Evolutionary conservation across 345 rosid genomes (phyloP).

Genomic region (Trapa bicornis): DNA sequence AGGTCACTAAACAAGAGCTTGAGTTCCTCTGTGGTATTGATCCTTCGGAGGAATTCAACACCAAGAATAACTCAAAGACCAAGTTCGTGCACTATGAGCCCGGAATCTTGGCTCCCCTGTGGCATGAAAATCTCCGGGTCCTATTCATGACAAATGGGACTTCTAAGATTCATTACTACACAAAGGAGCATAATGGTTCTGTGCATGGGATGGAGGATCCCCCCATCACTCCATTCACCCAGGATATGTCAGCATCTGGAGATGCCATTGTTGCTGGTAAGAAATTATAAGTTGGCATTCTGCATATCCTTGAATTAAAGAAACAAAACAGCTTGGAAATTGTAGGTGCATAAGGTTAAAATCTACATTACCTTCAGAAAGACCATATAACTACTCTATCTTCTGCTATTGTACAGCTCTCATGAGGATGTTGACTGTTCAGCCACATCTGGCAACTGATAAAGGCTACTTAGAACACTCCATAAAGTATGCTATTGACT

Average conservation of each 20-base stretch:
- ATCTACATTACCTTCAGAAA: background rate
- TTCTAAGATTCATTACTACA: conserved; percentile 81
- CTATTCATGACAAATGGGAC: conserved; percentile 87
- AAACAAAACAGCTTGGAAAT: background rate
- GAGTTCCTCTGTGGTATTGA: conserved; percentile 71
- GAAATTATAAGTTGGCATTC: background rate
- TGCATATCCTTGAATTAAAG: background rate
- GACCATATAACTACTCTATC: background rate
- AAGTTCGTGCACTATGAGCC: conserved; percentile 64
- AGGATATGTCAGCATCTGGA: conserved; percentile 86
- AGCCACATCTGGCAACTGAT: conserved; percentile 52
- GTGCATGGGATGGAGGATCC: conserved; percentile 76
- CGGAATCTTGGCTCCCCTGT: conserved; percentile 53
- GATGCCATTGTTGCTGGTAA: conserved; percentile 91
- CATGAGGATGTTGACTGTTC: conserved; percentile 72
- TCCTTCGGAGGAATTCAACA: conserved; percentile 60
- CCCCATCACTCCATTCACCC: conserved; percentile 60
- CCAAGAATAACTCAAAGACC: conserved; percentile 37
- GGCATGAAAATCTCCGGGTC: conserved; percentile 73
- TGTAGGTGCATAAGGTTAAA: background rate
- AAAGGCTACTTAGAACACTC: conserved; percentile 51
- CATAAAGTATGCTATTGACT: conserved; percentile 58
- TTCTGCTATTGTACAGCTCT: conserved; percentile 37
- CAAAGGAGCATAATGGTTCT: conserved; percentile 61
- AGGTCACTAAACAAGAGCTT: conserved; percentile 83